Evolutionary conservation across 768 basidiomycete species (phyloP), one percentile per base, ranked within the genome.

Genomic region (Leucogyrophana mollusca): DNA sequence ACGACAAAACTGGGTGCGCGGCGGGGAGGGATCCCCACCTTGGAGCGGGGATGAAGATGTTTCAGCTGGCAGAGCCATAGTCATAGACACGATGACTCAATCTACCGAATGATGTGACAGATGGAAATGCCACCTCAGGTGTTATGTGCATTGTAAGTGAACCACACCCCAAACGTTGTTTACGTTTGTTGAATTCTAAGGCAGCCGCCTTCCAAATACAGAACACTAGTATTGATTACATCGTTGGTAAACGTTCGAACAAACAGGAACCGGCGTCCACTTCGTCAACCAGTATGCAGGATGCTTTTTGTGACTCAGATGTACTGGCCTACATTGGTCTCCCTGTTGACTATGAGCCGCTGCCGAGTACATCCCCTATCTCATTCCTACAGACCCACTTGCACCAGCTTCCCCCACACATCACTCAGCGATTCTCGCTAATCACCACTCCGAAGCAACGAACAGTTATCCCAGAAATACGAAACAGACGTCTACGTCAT

Each of bases 401-500:
- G 11, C 59, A 68, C 22, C 64, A 83, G 37, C 76, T 91, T 3
- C 89, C 89, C n/a, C 81, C 82, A 4, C 74, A 89, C 56, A 59
- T 89, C 22, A 68, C 80, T 9, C 45, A 39, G 9, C 57, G 54
- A 16, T 80, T 80, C 59, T 70, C 75, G 4, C 46, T 59, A 3
- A 42, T 65, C 20, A 72, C 74, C 23, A 74, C 71, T 1, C 84
- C 90, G 3, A 87, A 77, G 48, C 73, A 89, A 49, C 79, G 90
- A 46, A 82, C 84, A 3, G 63, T 59, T 8, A 72, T 93, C 41
- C 67, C 82, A 9, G 60, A 66, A 16, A 84, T 93, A 45, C 76
- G 89, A 30, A 93, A 92, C 61, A 72, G 90, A 39, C 77, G 90
- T 8, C 70, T 87, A 17, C 77, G 74, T 54, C 90, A 83, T 65